phyloP scores from a whole-genome alignment of 2,329 filamentous ascomycete genomes.

The Lomentospora prolificans region DNA sequence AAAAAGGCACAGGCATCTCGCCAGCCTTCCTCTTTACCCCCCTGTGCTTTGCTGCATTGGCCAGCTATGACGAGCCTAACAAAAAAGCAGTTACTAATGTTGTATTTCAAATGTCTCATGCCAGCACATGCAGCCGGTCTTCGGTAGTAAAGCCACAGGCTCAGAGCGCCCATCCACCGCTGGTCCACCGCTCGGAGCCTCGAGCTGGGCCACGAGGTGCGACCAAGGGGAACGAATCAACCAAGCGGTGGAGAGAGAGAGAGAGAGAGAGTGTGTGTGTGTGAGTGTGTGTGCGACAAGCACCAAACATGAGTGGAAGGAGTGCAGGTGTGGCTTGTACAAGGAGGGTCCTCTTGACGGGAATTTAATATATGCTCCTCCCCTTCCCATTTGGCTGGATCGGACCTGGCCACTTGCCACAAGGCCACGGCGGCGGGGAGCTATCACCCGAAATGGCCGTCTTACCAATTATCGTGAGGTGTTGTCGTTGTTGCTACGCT shows the following conservation, averaged over 20 bases:
- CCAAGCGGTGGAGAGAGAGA: neutral
- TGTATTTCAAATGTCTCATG: neutral
- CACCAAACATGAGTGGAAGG: no score
- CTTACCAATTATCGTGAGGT: neutral
- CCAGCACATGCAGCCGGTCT: neutral
- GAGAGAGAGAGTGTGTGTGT: neutral
- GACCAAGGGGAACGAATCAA: neutral
- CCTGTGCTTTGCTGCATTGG: no score
- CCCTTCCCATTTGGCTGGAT: neutral
- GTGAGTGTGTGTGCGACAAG: no score
- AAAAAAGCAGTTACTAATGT: neutral
- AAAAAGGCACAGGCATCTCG: no score
- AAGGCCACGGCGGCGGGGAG: no score
- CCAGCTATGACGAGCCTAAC: neutral
- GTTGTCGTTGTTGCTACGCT: no score
- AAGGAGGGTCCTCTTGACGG: neutral
- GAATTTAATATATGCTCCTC: neutral
- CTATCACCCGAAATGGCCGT: neutral
- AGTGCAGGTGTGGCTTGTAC: neutral
- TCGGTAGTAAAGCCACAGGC: neutral
- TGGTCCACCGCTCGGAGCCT: constrained; percentile 1
- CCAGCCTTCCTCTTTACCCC: no score
- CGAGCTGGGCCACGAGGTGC: neutral
- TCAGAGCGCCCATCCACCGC: neutral
- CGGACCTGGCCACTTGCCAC: no score